Evolutionary conservation across 75 land plant species (phyloP).

Genomic region (Larix kaempferi): DNA sequence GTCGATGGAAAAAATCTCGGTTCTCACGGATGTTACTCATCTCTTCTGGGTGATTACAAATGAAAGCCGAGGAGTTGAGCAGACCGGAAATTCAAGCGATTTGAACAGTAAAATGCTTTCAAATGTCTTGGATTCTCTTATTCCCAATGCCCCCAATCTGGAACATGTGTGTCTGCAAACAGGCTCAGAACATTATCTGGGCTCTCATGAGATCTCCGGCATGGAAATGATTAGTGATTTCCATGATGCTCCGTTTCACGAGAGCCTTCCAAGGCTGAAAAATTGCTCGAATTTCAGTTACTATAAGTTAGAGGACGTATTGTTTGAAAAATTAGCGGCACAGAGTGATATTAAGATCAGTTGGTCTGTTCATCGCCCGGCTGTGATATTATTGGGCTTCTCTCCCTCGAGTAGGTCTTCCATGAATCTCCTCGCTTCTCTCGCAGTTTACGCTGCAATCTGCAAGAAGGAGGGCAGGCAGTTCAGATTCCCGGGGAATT

Average conservation of each 20-base stretch:
- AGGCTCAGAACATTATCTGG: constrained; percentile 67
- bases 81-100: constrained; percentile 24
- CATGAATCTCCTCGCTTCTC: constrained; percentile 48
- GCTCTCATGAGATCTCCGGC: constrained; percentile 42
- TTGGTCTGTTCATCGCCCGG: constrained; percentile 68
- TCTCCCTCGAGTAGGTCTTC: constrained; percentile 38
- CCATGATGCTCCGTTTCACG: constrained; percentile 60
- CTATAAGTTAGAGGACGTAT: constrained; percentile 53
- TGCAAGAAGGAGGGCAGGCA: constrained; percentile 47
- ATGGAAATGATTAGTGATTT: constrained; percentile 3
- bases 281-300: constrained; percentile 46
- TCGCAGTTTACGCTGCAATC: constrained; percentile 65
- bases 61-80: constrained; percentile 9
- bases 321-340: constrained; percentile 29
- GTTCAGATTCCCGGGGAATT: constrained; percentile 48
- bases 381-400: constrained; percentile 45
- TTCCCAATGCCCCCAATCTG: constrained; percentile 50
- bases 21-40: constrained; percentile 68
- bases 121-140: constrained; percentile 49
- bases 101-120: constrained; percentile 47
- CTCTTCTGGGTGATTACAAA: constrained; percentile 64
- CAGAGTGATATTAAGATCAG: constrained; percentile 18
- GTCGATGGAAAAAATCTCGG: constrained; percentile 39
- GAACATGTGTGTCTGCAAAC: constrained; percentile 73
- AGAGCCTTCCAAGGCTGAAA: constrained; percentile 56